Conservation (phyloP, 2,329 filamentous ascomycete genomes). For the Leptographium procerum region DNA sequence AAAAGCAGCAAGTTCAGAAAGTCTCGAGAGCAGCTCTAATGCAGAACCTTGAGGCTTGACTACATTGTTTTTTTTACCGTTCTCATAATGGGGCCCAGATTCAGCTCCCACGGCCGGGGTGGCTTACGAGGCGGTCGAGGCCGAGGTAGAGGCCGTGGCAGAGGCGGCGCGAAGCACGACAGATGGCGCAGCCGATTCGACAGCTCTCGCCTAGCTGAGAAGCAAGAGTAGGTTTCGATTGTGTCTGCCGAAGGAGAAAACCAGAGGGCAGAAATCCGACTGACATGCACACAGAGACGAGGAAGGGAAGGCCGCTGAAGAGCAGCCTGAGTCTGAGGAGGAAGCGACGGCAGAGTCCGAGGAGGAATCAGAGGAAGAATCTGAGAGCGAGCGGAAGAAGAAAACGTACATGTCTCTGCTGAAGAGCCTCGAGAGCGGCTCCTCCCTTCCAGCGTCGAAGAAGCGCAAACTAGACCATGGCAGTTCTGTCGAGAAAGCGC, state of each 20-base stretch:
- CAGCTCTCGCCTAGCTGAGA: slow-evolving; percentile 32
- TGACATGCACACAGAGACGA: slow-evolving; percentile 21
- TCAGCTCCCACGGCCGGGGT: slow-evolving; percentile 17
- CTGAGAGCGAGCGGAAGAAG: slow-evolving; percentile 2
- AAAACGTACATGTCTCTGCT: slow-evolving; percentile 45
- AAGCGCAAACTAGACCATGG: slow-evolving; percentile 42
- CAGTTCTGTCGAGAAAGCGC: slow-evolving; percentile 10
- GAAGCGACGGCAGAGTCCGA: slow-evolving; percentile 13
- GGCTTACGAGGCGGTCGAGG: slow-evolving; percentile 22
- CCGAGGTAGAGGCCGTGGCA: slow-evolving; percentile 15
- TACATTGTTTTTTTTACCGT: neutral
- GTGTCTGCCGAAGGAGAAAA: slow-evolving; percentile 13
- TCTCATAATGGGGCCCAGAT: slow-evolving; percentile 24
- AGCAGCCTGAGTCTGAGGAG: slow-evolving; percentile 32
- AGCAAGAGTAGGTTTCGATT: slow-evolving; percentile 27
- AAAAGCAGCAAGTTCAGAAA: too few relatives aligned
- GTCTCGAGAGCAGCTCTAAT: neutral
- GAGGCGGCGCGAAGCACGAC: slow-evolving; percentile 15
- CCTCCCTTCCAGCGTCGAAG: slow-evolving; percentile 34
- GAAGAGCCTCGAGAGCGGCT: slow-evolving; percentile 40
- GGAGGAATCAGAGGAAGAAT: neutral
- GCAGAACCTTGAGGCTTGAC: neutral
- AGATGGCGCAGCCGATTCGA: slow-evolving; percentile 30
- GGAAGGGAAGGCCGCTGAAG: slow-evolving; percentile 28
- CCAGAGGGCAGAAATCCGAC: slow-evolving; percentile 13